Evolutionary conservation across 2,329 filamentous ascomycete genomes (phyloP), one percentile per base, ranked within the genome.

Genomic region (Monosporascus sp.): DNA sequence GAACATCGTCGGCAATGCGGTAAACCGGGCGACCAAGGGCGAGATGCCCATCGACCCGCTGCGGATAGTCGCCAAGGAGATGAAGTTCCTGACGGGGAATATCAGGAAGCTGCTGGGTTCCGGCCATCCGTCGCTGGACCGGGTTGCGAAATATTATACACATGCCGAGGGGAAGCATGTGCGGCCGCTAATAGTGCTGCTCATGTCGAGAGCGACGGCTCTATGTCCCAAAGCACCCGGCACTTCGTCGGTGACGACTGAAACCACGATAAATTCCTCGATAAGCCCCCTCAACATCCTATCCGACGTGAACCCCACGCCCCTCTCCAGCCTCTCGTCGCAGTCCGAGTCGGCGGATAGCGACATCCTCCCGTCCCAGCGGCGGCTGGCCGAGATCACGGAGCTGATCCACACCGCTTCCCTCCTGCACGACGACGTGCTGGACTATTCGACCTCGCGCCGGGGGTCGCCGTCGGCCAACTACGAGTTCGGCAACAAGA

Each of bases 391-490:
- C 50, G 94, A 99, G 72, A 97, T 99, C 65, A 94, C 93, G 2
- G 94, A 99, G 72, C 80, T 99, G 52, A 97, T 99, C 60, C 94
- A 99, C 72, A 97, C 94, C 0, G 92, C 94, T 1, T 97, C 93
- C 2, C 82, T 99, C 19, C 84, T 99, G 16, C 94, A 99, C 73
- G 94, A 99, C 79, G 94, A 99, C 74, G 94, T 99, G 31, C 96
- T 99, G 67, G 94, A 99, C 69, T 89, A 93, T 69, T 95, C 92
- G 1, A 79, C 89, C 43, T 88, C 91, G 11, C 85, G 94, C 52
- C 88, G 94, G 55, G 89, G 90, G 31, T 84, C 85, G 3, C 88
- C 90, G 7, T 96, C 90, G 2, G 94, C 94, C 35, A 99, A 99
- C 70, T 82, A 94, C 57, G 89, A 92, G 65, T 97, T 97, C 65